These are phyloP conservation scores for Amanita exitialis DNA, from an alignment of 768 basidiomycete genomes.

Conservation along the genomic window DNA sequence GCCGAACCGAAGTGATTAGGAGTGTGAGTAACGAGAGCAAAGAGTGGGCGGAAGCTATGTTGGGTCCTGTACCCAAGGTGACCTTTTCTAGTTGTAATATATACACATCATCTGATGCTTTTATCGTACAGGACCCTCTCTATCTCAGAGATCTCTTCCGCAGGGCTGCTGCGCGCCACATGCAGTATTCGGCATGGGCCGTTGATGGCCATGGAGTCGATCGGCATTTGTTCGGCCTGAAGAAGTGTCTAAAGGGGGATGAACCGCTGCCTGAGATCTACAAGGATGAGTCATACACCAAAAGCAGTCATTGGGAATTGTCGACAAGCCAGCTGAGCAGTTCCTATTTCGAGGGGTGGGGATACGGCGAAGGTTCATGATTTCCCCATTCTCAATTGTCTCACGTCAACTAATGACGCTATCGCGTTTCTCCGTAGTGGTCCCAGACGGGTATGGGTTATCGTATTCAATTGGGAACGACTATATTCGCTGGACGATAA, in stretches of 20 bases:
- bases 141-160: conserved; percentile 61
- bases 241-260: conserved; percentile 64
- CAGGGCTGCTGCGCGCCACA: conserved; percentile 69
- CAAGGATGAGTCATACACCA: conserved; percentile 56
- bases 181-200: conserved; percentile 84
- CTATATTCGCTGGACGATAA: conserved; percentile 87
- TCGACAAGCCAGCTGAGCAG: conserved; percentile 84
- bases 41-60: conserved; percentile 87
- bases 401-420: neutral
- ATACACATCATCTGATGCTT: conserved; percentile 12
- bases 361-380: conserved; percentile 82
- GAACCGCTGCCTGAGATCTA: conserved; percentile 71
- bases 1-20: conserved; percentile 93
- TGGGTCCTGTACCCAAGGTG: conserved; percentile 40
- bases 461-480: conserved; percentile 83
- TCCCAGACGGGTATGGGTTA: conserved; percentile 85
- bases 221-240: conserved; percentile 90
- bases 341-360: conserved; percentile 87
- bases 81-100: neutral
- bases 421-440: conserved; percentile 39
- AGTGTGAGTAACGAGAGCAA: conserved; percentile 75
- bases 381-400: neutral
- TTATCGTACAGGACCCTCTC: conserved; percentile 16
- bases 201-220: conserved; percentile 94
- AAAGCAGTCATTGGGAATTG: conserved; percentile 85